Evolutionary conservation across 2,329 filamentous ascomycete genomes (phyloP).

Genomic region (Fusarium penzigii): DNA sequence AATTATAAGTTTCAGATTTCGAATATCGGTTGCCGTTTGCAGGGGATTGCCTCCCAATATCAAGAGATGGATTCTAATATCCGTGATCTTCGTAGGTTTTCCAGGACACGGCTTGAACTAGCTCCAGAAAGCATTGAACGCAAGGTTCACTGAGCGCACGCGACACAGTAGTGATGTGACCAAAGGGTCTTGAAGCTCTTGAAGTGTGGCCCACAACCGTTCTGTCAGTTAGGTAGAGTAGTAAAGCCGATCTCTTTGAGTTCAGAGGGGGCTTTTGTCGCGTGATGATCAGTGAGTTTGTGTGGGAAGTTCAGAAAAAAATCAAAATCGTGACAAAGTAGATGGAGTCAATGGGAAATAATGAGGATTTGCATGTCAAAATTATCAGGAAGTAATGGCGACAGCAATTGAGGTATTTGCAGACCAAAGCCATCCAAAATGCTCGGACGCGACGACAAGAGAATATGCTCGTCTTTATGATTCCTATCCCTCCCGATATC

Average conservation of each 20-base stretch:
- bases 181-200: not conserved
- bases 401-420: conserved; percentile 13
- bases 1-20: not conserved
- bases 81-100: too few relatives aligned
- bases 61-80: too few relatives aligned
- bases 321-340: not conserved
- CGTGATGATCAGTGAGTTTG: not conserved
- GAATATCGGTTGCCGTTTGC: conserved; percentile 1
- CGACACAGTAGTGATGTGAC: not conserved
- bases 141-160: conserved; percentile 3
- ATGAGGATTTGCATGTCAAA: not conserved
- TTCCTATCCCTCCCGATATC: conserved; percentile 13
- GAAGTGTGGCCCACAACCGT: not conserved
- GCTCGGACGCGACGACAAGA: conserved; percentile 4
- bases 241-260: too few relatives aligned
- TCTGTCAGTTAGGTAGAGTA: not conserved
- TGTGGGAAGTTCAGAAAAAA: not conserved
- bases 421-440: conserved; percentile 7
- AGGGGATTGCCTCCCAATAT: too few relatives aligned
- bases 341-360: not conserved
- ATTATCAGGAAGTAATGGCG: not conserved
- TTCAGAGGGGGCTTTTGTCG: not conserved
- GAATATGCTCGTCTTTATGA: conserved; percentile 17
- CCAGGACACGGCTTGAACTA: too few relatives aligned
- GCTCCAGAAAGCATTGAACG: not conserved